Evolutionary conservation across 768 basidiomycete species (phyloP).

Genomic region (Multifurca ochricompacta): DNA sequence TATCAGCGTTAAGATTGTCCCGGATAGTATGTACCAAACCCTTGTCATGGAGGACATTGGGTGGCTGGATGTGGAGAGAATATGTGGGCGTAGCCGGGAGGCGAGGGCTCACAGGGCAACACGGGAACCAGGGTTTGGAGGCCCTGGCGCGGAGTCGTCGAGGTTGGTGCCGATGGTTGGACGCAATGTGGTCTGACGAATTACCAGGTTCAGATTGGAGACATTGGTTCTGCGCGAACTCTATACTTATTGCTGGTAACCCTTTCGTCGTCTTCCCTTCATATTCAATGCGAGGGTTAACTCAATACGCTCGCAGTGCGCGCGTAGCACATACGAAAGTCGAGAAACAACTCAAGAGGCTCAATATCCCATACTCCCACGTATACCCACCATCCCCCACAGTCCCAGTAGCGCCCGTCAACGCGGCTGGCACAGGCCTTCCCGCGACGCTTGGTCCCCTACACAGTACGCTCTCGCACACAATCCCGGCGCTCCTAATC

Average conservation of each 20-base stretch:
- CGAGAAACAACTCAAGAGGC: conserved; percentile 78
- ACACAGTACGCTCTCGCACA: conserved; percentile 66
- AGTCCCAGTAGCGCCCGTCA: conserved; percentile 24
- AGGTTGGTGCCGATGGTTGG: conserved; percentile 4
- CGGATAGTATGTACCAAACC: conserved; percentile 47
- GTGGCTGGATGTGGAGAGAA: conserved; percentile 67
- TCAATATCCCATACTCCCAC: conserved; percentile 68
- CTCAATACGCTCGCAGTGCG: conserved; percentile 44
- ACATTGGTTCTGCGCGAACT: conserved; percentile 68
- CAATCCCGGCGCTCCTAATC: conserved; percentile 79
- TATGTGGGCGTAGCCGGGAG: conserved; percentile 35
- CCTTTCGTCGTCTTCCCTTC: background rate
- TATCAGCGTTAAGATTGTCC: conserved; percentile 52
- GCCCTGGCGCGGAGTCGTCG: background rate
- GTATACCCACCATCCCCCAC: conserved; percentile 50
- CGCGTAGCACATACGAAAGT: conserved; percentile 87
- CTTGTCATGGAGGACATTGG: conserved; percentile 72
- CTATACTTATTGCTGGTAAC: conserved; percentile 83
- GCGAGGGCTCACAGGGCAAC: conserved; percentile 25
- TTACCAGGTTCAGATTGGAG: conserved; percentile 51
- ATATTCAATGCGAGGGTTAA: background rate
- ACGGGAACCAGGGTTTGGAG: conserved; percentile 22
- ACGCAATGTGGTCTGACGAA: background rate
- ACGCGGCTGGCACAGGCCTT: conserved; percentile 12
- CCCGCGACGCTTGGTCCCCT: conserved; percentile 44